Base-by-base conservation (phyloP, 129 eudicot genomes). In the Ambrosia artemisiifolia region DNA sequence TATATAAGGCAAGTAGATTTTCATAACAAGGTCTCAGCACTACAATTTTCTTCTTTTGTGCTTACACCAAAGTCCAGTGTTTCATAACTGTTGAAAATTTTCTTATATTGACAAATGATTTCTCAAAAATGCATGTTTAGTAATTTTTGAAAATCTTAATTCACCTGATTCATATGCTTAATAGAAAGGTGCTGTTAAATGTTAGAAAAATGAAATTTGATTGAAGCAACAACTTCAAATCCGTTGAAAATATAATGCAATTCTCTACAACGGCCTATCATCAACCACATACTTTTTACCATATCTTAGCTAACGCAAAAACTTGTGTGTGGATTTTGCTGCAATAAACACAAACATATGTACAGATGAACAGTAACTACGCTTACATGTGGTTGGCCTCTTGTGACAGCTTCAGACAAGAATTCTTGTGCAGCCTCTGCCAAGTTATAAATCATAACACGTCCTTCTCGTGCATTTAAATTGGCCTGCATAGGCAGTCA, bases 391-490 rank as follows among this genome's bases (percentile, higher is more conserved):
- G 73, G 54, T 77, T 72, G 83, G 48, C 51, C 88, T 60, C 75
- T 75, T 20, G 99, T 88, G 70, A 75, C 80, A 81, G 88, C 81
- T 85, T 88, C 99, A 62, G 99, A 95, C 77, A 95, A 85, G 80
- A 95, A 95, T 70, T 95, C 99, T 83, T 95, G 99, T 63, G 99
- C 99, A 67, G 91, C 96, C 82, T 95, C 97, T 51, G 90, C 99
- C 78, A 95, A 81, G 82, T 88, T 95, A 91, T 90, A 95, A 51
- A 95, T 80, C 99, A 95, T 95, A 57, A 86, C 99, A 38, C 99
- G 97, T 64, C 99, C 99, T 86, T 95, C 99, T 79, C 99, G 88
- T 56, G 99, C 88, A 88, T 95, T 95, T 28, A 85, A 83, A 85
- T 81, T 88, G 48, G 99, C 99, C 99, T 95, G 83, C 65, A 75